phyloP scores from a whole-genome alignment of 768 basidiomycete genomes.

The Tulasnella sp. region DNA sequence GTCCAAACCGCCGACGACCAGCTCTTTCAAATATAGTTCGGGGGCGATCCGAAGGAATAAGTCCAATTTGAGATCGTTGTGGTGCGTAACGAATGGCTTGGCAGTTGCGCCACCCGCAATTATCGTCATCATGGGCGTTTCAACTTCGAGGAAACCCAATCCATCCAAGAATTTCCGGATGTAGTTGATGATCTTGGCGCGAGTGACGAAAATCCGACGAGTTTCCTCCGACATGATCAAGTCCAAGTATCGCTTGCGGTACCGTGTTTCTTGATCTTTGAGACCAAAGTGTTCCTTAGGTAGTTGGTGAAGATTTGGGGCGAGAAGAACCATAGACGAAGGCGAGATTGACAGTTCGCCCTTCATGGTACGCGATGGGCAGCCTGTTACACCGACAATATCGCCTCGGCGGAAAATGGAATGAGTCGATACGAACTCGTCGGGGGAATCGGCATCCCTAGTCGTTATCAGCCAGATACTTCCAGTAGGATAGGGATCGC shows the following conservation, averaged over 20 bases:
- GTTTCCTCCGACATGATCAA: conserved; percentile 88
- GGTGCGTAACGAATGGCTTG: conserved; percentile 97
- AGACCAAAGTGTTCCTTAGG: conserved; percentile 87
- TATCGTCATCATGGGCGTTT: conserved; percentile 96
- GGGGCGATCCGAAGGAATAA: conserved; percentile 95
- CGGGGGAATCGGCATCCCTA: conserved; percentile 55
- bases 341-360: conserved; percentile 89
- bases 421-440: conserved; percentile 57
- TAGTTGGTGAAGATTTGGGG: conserved; percentile 92
- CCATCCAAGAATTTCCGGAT: conserved; percentile 79
- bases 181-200: conserved; percentile 85
- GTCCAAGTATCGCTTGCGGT: conserved; percentile 97
- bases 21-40: conserved; percentile 95
- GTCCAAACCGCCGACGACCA: conserved; percentile 92
- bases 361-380: conserved; percentile 84
- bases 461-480: no score
- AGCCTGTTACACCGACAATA: conserved; percentile 84
- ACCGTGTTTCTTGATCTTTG: conserved; percentile 94
- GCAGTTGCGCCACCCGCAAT: conserved; percentile 96
- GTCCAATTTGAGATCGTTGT: conserved; percentile 95
- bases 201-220: conserved; percentile 80
- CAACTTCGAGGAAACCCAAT: conserved; percentile 87
- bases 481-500: no score
- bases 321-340: conserved; percentile 67
- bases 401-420: conserved; percentile 89